Percentiles rank a stretch among this genome's conserved stretches.
These are phyloP conservation scores for Chalaropsis ovoidea DNA, from an alignment of 2,329 filamentous ascomycete genomes.

Conservation along the genomic window DNA sequence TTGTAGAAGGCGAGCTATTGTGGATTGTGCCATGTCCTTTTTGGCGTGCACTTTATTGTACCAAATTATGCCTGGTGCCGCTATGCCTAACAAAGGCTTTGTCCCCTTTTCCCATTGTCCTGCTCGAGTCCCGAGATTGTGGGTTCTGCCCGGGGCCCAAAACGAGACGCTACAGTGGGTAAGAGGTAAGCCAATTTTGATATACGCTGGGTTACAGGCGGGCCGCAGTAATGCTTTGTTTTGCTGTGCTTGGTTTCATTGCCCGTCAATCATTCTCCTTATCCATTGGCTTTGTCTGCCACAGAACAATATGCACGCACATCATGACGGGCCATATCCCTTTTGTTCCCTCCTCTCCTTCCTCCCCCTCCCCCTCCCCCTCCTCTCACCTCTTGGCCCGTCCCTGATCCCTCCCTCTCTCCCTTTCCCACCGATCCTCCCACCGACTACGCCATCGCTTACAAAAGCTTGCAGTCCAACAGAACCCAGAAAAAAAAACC, in stretches of 20 bases:
- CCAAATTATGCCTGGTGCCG: background rate
- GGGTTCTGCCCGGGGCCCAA: background rate
- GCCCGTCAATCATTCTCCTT: conserved; percentile 1
- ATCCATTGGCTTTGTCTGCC: background rate
- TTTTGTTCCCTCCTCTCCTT: background rate
- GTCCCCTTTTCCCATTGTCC: conserved; percentile 2
- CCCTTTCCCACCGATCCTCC: background rate
- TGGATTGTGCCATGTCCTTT: background rate
- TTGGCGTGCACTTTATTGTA: background rate
- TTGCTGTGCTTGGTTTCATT: conserved; percentile 2
- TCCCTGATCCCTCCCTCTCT: background rate
- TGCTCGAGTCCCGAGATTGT: background rate
- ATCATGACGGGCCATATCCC: background rate
- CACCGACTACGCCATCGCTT: background rate
- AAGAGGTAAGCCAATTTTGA: background rate
- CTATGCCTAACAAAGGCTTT: conserved; percentile 10
- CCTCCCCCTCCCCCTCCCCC: background rate
- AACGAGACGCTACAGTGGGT: background rate
- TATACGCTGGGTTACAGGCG: too few relatives aligned
- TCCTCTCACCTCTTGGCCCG: background rate
- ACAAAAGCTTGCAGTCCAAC: background rate
- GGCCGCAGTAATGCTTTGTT: background rate
- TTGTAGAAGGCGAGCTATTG: too few relatives aligned
- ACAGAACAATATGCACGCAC: background rate
- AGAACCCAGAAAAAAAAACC: background rate